Percentiles rank a stretch among this genome's conserved stretches.
Conservation (phyloP, 2,329 filamentous ascomycete species). For the Botryotinia convoluta region DNA sequence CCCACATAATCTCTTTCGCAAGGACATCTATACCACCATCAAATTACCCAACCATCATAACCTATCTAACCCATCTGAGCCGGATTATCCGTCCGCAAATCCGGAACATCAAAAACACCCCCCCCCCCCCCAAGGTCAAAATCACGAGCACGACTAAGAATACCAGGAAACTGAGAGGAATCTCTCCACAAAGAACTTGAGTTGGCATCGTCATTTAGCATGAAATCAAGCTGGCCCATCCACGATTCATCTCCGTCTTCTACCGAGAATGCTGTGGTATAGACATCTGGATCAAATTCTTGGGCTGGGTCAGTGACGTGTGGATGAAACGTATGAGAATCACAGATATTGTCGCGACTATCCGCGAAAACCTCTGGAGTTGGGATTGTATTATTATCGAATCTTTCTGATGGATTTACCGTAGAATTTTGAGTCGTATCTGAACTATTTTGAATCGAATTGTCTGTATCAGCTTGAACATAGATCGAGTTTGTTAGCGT, state of each 20-base stretch:
- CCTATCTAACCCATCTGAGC: too few relatives aligned
- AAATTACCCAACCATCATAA: too few relatives aligned
- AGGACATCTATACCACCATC: too few relatives aligned
- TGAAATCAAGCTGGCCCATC: background rate
- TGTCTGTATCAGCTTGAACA: too few relatives aligned
- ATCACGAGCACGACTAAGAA: too few relatives aligned
- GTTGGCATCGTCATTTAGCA: background rate
- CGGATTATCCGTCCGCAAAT: too few relatives aligned
- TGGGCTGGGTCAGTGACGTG: rapidly evolving
- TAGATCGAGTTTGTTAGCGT: background rate
- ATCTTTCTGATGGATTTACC: background rate
- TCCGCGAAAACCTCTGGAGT: background rate
- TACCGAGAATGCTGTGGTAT: background rate
- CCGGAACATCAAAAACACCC: too few relatives aligned
- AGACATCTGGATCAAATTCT: background rate
- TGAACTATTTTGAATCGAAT: too few relatives aligned
- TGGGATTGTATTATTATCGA: background rate
- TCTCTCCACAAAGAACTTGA: background rate
- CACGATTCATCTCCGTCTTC: background rate
- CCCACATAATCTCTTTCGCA: too few relatives aligned
- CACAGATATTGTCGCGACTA: background rate
- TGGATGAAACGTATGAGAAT: background rate
- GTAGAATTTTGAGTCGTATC: background rate
- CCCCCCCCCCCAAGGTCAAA: too few relatives aligned
- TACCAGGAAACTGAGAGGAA: too few relatives aligned